Evolutionary conservation across 2,329 filamentous ascomycete genomes (phyloP), one percentile per base, ranked within the genome.

Genomic region (Drechslerella stenobrocha): DNA sequence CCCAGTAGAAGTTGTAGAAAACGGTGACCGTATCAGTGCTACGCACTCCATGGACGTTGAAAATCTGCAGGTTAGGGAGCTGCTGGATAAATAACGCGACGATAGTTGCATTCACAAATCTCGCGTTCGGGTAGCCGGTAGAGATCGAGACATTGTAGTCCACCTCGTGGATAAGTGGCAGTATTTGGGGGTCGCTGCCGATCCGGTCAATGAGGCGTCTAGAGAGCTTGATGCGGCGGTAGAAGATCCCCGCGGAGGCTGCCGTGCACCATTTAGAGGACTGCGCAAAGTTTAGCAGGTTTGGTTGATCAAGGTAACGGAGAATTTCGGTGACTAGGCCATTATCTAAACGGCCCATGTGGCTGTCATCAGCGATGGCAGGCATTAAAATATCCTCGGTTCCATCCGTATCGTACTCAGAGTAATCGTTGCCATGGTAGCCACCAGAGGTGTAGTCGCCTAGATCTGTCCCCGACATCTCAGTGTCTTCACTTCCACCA

Each of bases 31-130:
- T 26, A 3, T 2, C 11, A 5, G 5, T 26, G 4, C 24, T 26
- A 18, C 26, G 45, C 2, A 57, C 15, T 7, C 22, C 40, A 5
- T 47, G 28, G 35, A 64, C 18, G n/a, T 20, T 46, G 9, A 64
- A 28, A 3, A 35, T 48, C 6, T 40, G 45, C 3, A 64, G 30
- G 4, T 52, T 40, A 1, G 52, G 26, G 3, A 64, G 22, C 13
- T 20, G 7, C 7, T 1, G 9, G 20, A 37, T 11, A 3, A 64
- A 20, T 6, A 26, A 23, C 6, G 22, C 22, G 3, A 52, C 34
- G 5, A 18, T 45, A 8, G 34, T 44, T 2, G 44, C 45, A 23
- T 30, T 4, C 1, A 28, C 52, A 3, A 1, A 2, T 7, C 7
- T 23, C 7, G 30, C 37, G 18, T 4, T 23, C 7, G 30, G n/a